These are phyloP conservation scores for Lactarius trivialis DNA, from an alignment of 768 basidiomycete genomes.

Conservation along the genomic window DNA sequence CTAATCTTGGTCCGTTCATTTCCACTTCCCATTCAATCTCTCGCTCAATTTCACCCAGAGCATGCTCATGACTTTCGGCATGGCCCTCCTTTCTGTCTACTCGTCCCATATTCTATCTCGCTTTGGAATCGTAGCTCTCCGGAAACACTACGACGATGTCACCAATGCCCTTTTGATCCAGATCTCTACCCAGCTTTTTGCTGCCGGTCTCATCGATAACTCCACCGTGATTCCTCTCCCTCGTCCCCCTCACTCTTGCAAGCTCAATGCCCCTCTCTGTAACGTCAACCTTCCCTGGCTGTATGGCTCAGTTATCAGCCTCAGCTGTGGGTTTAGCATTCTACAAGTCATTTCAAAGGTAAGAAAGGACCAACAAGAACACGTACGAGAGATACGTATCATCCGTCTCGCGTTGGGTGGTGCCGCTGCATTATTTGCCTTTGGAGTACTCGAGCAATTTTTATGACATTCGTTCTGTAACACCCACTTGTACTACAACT, in stretches of 20 bases:
- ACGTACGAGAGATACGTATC: constrained; percentile 5
- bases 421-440: constrained; percentile 1
- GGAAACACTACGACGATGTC: constrained; percentile 4
- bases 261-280: constrained; percentile 7
- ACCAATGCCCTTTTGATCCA: constrained; percentile 10
- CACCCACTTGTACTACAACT: neutral
- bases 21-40: neutral
- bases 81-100: constrained; percentile 18
- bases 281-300: constrained; percentile 20
- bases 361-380: constrained; percentile 12
- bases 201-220: constrained; percentile 11
- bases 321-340: constrained; percentile 10
- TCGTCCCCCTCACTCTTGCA: constrained; percentile 13
- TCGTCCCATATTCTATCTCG: constrained; percentile 12
- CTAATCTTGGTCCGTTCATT: constrained; percentile 12
- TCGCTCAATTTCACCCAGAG: constrained; percentile 8
- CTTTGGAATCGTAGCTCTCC: constrained; percentile 6
- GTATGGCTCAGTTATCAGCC: constrained; percentile 13
- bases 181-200: constrained; percentile 5
- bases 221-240: constrained; percentile 3
- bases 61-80: constrained; percentile 17
- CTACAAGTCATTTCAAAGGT: constrained; percentile 9
- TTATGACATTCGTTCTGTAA: neutral
- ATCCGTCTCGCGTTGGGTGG: constrained; percentile 9
- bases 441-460: constrained; percentile 6